phyloP scores from a whole-genome alignment of 192 early-diverging fungal species.

The Rhizophagus prolifer region DNA sequence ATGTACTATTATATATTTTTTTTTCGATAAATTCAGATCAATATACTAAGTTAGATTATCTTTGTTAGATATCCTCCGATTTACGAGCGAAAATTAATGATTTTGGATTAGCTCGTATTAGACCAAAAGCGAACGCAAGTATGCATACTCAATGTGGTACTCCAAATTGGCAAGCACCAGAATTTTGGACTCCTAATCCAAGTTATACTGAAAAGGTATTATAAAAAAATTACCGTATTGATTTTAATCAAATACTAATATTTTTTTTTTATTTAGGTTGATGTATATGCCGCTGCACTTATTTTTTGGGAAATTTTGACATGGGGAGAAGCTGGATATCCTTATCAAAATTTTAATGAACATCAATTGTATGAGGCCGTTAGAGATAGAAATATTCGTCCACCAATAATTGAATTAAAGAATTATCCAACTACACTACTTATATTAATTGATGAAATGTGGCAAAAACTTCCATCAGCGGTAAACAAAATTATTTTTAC shows the following conservation, averaged over 20 bases:
- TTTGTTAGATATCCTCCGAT: constrained; percentile 49
- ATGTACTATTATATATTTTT: neutral
- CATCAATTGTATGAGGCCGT: constrained; percentile 62
- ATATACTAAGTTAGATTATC: neutral
- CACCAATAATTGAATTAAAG: constrained; percentile 54
- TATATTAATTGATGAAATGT: constrained; percentile 69
- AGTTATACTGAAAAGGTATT: constrained; percentile 73
- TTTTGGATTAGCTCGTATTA: constrained; percentile 77
- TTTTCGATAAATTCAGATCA: neutral
- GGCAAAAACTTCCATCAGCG: constrained; percentile 58
- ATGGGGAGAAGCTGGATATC: constrained; percentile 70
- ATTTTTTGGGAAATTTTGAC: constrained; percentile 81
- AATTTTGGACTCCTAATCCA: constrained; percentile 70
- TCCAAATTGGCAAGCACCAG: constrained; percentile 81
- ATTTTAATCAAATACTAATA: neutral
- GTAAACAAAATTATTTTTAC: constrained; percentile 28
- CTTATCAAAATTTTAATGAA: constrained; percentile 66
- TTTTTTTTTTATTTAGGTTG: constrained; percentile 24
- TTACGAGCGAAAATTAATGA: constrained; percentile 77
- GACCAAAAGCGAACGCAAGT: constrained; percentile 63
- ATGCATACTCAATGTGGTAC: constrained; percentile 79
- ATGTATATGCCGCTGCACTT: constrained; percentile 67
- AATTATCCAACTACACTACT: constrained; percentile 62
- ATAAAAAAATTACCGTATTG: neutral
- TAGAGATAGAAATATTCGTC: constrained; percentile 59